A percentile compares a stretch with the other conserved stretches of the same genome.
phyloP scores from a whole-genome alignment of 1,139 yeast genomes.

The Hansenula lynferdii region DNA sequence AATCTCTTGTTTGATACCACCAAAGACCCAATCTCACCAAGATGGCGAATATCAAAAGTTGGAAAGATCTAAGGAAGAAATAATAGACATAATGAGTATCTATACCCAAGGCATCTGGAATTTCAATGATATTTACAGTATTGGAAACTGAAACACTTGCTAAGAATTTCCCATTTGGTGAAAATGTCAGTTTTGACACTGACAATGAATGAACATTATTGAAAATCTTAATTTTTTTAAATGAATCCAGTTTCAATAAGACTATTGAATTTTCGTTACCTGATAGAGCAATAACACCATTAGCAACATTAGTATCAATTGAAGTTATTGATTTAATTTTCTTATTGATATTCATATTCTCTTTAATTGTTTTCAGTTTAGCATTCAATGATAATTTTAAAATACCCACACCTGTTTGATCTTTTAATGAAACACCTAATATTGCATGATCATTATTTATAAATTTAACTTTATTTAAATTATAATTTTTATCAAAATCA shows the following conservation, averaged over 20 bases:
- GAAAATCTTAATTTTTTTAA: conserved; percentile 32
- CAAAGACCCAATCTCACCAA: conserved; percentile 9
- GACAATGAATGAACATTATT: conserved; percentile 70
- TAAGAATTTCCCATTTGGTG: conserved; percentile 62
- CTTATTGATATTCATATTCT: conserved; percentile 38
- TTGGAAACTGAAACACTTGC: conserved; percentile 84
- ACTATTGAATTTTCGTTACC: conserved; percentile 70
- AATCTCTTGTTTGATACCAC: conserved; percentile 11
- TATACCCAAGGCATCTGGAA: conserved; percentile 39
- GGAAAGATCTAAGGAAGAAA: conserved; percentile 17
- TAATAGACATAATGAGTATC: conserved; percentile 20
- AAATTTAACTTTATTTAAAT: conserved; percentile 58
- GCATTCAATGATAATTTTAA: conserved; percentile 17
- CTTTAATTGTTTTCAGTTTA: conserved; percentile 26
- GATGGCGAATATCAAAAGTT: conserved; percentile 7
- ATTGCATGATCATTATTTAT: conserved; percentile 32
- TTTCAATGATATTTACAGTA: conserved; percentile 56
- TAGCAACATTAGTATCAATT: conserved; percentile 43
- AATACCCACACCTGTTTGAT: conserved; percentile 36
- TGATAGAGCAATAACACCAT: conserved; percentile 64
- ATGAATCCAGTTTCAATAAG: conserved; percentile 34
- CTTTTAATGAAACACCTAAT: conserved; percentile 46
- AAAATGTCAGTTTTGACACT: conserved; percentile 67
- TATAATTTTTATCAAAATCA: conserved; percentile 20
- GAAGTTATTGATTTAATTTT: conserved; percentile 66